phyloP scores from a whole-genome alignment of 208 protist genomes.

The Leishmania martiniquensis region DNA sequence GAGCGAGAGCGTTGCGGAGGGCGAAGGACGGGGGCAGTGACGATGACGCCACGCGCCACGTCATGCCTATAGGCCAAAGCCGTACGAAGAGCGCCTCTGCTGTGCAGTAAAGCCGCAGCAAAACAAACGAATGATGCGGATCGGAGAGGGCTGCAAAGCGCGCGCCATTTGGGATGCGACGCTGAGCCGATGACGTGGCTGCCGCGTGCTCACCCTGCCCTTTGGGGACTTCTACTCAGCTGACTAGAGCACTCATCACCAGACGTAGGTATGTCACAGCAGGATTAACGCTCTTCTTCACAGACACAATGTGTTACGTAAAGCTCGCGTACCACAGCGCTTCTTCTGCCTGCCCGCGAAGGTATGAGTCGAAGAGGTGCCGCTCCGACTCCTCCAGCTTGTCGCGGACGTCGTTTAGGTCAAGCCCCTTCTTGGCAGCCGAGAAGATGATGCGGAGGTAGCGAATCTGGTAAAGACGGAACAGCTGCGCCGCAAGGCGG shows the following conservation, averaged over 20 bases:
- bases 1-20: neutral
- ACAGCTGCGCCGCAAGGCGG: constrained; percentile 74
- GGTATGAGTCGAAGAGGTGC: constrained; percentile 53
- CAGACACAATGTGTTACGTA: constrained; percentile 11
- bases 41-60: neutral
- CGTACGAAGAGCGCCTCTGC: neutral
- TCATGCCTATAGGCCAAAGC: neutral
- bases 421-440: constrained; percentile 70
- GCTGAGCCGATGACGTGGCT: neutral
- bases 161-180: neutral
- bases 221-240: neutral
- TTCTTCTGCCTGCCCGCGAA: constrained; percentile 50
- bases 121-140: neutral
- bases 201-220: neutral
- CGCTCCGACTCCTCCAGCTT: constrained; percentile 74
- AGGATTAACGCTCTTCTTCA: neutral
- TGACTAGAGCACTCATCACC: neutral
- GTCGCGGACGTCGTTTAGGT: constrained; percentile 70
- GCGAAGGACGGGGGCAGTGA: neutral
- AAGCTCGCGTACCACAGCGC: constrained; percentile 41
- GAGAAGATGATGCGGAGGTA: constrained; percentile 75
- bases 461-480: constrained; percentile 74
- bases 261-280: neutral
- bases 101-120: neutral
- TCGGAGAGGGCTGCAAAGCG: neutral